Evolutionary conservation across 148 eudicot genomes (phyloP).

Genomic region (Silene conica): DNA sequence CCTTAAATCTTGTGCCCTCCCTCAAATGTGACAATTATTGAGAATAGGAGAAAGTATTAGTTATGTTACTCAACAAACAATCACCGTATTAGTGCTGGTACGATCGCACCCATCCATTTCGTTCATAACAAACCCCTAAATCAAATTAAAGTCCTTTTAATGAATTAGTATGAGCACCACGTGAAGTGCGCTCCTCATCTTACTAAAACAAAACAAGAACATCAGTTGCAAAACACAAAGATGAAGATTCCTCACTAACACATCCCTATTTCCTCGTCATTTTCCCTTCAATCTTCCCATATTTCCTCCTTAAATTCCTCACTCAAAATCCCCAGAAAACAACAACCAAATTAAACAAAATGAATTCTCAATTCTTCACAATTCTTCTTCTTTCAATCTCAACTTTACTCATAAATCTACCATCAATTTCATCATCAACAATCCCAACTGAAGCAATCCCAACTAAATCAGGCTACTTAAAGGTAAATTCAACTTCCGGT

Average conservation of each 20-base stretch:
- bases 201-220: background rate
- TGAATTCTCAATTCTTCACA: background rate
- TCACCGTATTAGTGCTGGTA: no score
- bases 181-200: background rate
- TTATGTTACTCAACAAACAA: no score
- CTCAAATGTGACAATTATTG: no score
- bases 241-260: background rate
- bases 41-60: no score
- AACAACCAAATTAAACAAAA: background rate
- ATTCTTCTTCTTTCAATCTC: constrained; percentile 10
- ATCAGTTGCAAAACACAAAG: background rate
- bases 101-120: no score
- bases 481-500: constrained; percentile 43
- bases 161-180: background rate
- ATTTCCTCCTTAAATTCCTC: constrained; percentile 38
- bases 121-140: no score
- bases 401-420: constrained; percentile 21
- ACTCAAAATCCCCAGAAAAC: constrained; percentile 5
- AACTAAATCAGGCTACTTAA: constrained; percentile 68
- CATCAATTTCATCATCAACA: constrained; percentile 2
- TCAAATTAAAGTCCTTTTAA: background rate
- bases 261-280: constrained; percentile 48
- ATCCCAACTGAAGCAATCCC: constrained; percentile 59
- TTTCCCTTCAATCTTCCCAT: constrained; percentile 38
- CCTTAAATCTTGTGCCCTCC: no score